Percentiles rank a stretch among this genome's conserved stretches.
These are phyloP conservation scores for Coleophoma crateriformis DNA, from an alignment of 2,329 filamentous ascomycete genomes.

Conservation along the genomic window DNA sequence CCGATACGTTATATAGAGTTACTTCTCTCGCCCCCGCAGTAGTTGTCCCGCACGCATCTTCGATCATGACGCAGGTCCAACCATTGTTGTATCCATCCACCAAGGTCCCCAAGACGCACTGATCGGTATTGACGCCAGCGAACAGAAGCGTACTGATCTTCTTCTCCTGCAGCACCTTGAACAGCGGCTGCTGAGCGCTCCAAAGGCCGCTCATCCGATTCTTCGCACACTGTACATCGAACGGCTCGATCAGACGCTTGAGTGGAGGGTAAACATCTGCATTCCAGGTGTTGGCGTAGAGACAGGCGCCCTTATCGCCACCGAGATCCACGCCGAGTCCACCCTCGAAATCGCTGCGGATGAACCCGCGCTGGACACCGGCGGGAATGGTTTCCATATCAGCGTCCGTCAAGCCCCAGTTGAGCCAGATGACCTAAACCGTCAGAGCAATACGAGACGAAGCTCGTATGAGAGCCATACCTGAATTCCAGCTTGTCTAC, in stretches of 20 bases:
- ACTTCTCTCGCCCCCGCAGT: conserved; percentile 32
- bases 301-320: conserved; percentile 33
- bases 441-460: not conserved
- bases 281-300: conserved; percentile 53
- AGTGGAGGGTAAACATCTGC: conserved; percentile 43
- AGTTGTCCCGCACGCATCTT: conserved; percentile 48
- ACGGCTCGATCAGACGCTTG: conserved; percentile 29
- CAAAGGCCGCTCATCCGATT: conserved; percentile 54
- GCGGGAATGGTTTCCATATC: conserved; percentile 46
- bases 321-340: conserved; percentile 44
- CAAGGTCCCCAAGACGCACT: conserved; percentile 52
- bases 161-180: conserved; percentile 32
- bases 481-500: conserved; percentile 42
- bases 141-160: conserved; percentile 45
- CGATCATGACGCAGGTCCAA: conserved; percentile 48
- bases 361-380: conserved; percentile 41
- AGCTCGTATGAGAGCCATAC: conserved; percentile 15
- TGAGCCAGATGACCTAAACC: conserved; percentile 42
- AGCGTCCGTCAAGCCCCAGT: conserved; percentile 50
- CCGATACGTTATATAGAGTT: conserved; percentile 29
- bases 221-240: conserved; percentile 49
- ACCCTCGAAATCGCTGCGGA: conserved; percentile 22
- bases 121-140: conserved; percentile 55
- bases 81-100: conserved; percentile 49
- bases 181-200: conserved; percentile 36